Percentiles rank a stretch among this genome's conserved stretches.
Conservation (phyloP, 2,329 filamentous ascomycete species). For the Colletotrichum sp. region DNA sequence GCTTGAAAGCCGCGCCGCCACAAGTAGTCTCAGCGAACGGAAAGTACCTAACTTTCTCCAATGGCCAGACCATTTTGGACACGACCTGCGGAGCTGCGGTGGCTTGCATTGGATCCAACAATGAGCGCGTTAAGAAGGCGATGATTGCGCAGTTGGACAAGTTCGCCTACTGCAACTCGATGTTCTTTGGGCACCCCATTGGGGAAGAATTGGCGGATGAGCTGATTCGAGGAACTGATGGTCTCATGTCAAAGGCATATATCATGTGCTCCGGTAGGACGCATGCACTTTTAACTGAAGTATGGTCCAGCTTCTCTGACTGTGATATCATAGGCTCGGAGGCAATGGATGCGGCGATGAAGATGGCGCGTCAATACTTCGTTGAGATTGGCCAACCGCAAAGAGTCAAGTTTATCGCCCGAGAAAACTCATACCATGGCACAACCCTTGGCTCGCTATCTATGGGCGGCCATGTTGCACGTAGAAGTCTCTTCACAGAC, state of each 20-base stretch:
- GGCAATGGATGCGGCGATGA: conserved; percentile 53
- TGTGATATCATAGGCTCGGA: conserved; percentile 46
- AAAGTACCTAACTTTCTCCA: conserved; percentile 18
- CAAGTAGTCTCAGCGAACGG: conserved; percentile 18
- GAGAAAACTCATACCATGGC: conserved; percentile 74
- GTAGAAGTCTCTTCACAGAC: conserved; percentile 66
- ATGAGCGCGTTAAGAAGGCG: conserved; percentile 63
- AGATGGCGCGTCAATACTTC: conserved; percentile 55
- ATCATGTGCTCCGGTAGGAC: conserved; percentile 31
- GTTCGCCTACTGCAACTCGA: conserved; percentile 49
- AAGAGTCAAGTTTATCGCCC: conserved; percentile 68
- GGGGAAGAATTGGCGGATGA: conserved; percentile 39
- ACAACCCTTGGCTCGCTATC: conserved; percentile 71
- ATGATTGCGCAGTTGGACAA: conserved; percentile 63
- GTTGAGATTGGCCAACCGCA: conserved; percentile 50
- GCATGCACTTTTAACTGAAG: not conserved
- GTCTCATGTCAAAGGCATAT: conserved; percentile 41
- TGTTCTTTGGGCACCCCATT: conserved; percentile 54
- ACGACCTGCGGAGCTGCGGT: conserved; percentile 77
- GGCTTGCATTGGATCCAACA: conserved; percentile 71
- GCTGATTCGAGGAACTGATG: conserved; percentile 41
- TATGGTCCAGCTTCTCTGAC: not conserved
- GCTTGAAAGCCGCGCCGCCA: conserved; percentile 8
- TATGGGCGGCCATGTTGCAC: conserved; percentile 64
- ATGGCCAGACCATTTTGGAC: conserved; percentile 61